Evolutionary conservation across 345 rosid genomes (phyloP).

Genomic region (Crucihimalaya himalaica): DNA sequence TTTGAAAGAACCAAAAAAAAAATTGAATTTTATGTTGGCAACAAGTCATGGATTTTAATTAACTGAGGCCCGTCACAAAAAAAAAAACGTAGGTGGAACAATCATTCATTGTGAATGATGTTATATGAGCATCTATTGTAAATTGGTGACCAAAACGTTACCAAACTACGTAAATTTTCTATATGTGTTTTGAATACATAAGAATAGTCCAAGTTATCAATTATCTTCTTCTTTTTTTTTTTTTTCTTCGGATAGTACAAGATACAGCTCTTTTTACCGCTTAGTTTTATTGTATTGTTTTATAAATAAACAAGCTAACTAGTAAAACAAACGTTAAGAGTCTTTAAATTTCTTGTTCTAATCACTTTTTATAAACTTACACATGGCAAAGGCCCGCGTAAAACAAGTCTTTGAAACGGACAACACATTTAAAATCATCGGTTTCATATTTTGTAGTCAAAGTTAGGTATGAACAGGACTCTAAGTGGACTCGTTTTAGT

Average conservation of each 20-base stretch:
- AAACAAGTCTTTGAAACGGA: slow-evolving; percentile 18
- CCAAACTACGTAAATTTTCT: not conserved
- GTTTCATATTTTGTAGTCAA: slow-evolving; percentile 34
- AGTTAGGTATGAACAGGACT: slow-evolving; percentile 33
- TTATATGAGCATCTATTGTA: not conserved
- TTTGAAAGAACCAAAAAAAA: slow-evolving; percentile 1
- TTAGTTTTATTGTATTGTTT: not conserved
- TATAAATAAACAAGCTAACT: not conserved
- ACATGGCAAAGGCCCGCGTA: not conserved
- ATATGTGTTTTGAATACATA: not conserved
- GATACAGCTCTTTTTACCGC: too few species aligned
- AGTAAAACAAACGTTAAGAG: not conserved
- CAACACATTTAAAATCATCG: slow-evolving; percentile 24
- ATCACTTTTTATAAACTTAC: slow-evolving; percentile 1
- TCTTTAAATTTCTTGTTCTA: not conserved
- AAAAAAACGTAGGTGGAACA: not conserved
- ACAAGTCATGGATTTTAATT: not conserved
- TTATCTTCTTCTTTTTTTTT: too few species aligned
- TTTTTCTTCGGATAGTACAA: too few species aligned
- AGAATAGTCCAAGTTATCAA: not conserved
- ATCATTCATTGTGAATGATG: slow-evolving; percentile 1
- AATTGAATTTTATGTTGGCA: not conserved
- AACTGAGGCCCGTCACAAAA: slow-evolving; percentile 5
- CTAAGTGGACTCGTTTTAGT: slow-evolving; percentile 22
- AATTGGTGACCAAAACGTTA: not conserved